Conservation (phyloP, 257 asterid genomes). For the Schizonepeta tenuifolia region DNA sequence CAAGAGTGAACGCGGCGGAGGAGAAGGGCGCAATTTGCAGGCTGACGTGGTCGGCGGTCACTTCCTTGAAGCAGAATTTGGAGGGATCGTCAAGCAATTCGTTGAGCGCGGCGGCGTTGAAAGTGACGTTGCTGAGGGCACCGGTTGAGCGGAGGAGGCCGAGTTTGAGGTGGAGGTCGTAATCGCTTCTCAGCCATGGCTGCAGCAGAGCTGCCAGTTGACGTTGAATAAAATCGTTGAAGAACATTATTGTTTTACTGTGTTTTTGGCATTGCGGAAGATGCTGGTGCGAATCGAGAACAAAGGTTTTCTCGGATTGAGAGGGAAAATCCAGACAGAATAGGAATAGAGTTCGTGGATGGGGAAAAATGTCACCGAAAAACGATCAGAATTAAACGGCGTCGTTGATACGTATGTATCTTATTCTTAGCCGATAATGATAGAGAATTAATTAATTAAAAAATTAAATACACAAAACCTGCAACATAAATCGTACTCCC, state of each 20-base stretch:
- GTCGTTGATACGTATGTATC: too few species aligned
- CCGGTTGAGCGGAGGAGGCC: slow-evolving; percentile 72
- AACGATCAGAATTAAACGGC: too few species aligned
- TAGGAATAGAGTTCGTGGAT: too few species aligned
- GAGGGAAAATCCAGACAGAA: slow-evolving; percentile 17
- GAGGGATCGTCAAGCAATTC: slow-evolving; percentile 68
- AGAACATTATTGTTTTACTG: slow-evolving; percentile 46
- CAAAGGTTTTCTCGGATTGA: slow-evolving; percentile 13
- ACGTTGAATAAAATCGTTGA: slow-evolving; percentile 56
- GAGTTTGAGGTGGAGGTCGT: slow-evolving; percentile 60
- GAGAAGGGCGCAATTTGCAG: slow-evolving; percentile 70
- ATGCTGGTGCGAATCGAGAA: slow-evolving; percentile 24
- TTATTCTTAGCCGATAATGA: too few species aligned
- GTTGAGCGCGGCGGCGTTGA: slow-evolving; percentile 65
- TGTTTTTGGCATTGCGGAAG: slow-evolving; percentile 28
- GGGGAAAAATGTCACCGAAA: too few species aligned
- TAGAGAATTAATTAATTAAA: too few species aligned
- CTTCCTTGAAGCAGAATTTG: slow-evolving; percentile 66
- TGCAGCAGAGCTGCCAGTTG: slow-evolving; percentile 57
- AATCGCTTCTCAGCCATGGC: slow-evolving; percentile 76
- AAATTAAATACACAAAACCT: too few species aligned
- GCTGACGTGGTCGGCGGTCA: slow-evolving; percentile 55
- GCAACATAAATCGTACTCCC: too few species aligned
- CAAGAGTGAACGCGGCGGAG: slow-evolving; percentile 61
- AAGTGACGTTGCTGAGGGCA: slow-evolving; percentile 47